These are phyloP conservation scores for Penicillium chermesinum DNA, from an alignment of 495 filamentous ascomycete genomes.

Conservation along the genomic window DNA sequence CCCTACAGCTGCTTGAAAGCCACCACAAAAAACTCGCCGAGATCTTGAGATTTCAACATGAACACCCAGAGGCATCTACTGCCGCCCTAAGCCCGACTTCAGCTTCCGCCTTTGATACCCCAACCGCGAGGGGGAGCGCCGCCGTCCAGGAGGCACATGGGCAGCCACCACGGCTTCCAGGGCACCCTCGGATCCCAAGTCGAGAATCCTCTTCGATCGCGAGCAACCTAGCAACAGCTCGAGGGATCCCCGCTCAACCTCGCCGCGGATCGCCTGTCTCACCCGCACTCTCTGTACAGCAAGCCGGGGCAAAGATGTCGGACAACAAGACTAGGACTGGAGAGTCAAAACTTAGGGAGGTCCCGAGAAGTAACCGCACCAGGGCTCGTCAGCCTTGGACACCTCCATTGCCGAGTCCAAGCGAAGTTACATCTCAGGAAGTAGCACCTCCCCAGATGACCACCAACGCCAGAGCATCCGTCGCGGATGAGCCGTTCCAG, in stretches of 20 bases:
- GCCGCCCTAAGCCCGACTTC: slow-evolving; percentile 9
- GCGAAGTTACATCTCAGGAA: slow-evolving; percentile 35
- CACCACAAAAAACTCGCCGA: slow-evolving; percentile 78
- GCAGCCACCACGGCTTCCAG: slow-evolving; percentile 31
- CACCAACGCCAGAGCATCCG: slow-evolving; percentile 10
- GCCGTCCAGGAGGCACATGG: slow-evolving; percentile 28
- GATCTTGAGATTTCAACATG: slow-evolving; percentile 66
- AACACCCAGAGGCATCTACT: slow-evolving; percentile 34
- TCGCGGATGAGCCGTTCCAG: slow-evolving; percentile 74
- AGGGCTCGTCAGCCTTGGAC: slow-evolving; percentile 33
- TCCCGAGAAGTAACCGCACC: slow-evolving; percentile 22
- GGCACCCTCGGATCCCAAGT: slow-evolving; percentile 45
- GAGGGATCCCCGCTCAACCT: slow-evolving; percentile 73
- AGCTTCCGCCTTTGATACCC: slow-evolving; percentile 16
- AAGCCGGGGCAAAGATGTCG: slow-evolving; percentile 68
- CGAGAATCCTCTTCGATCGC: slow-evolving; percentile 83
- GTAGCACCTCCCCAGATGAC: slow-evolving; percentile 23
- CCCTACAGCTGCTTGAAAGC: slow-evolving; percentile 74
- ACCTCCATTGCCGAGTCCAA: slow-evolving; percentile 30
- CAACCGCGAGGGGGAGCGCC: slow-evolving; percentile 20
- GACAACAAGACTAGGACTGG: slow-evolving; percentile 42
- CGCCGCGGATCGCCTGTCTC: slow-evolving; percentile 55
- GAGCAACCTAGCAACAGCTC: slow-evolving; percentile 81
- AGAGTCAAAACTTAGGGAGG: slow-evolving; percentile 31
- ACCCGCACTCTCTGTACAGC: slow-evolving; percentile 67